Conservation (phyloP, 2,329 filamentous ascomycete genomes). For the Cordyceps militaris region DNA sequence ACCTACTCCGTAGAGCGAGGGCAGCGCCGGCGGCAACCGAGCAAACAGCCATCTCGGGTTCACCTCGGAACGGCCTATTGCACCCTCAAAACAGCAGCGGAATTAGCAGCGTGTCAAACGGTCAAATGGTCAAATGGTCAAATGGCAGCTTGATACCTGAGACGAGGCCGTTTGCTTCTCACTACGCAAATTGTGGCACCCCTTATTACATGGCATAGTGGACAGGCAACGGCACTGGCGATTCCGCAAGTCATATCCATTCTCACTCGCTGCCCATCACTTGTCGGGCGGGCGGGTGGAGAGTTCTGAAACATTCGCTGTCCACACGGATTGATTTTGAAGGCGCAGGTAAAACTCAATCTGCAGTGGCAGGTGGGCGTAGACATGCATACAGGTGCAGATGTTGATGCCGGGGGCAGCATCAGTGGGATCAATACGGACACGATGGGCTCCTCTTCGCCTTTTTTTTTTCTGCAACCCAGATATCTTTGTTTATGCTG, state of each 20-base stretch:
- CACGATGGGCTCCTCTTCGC: no score
- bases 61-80: background rate
- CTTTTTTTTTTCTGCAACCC: no score
- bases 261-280: background rate
- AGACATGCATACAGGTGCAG: background rate
- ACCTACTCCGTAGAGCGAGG: background rate
- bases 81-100: background rate
- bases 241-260: background rate
- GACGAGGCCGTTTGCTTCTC: background rate
- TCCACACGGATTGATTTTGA: background rate
- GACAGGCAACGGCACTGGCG: background rate
- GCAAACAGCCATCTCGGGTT: constrained; percentile 1
- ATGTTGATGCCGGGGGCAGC: background rate
- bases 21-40: constrained; percentile 7
- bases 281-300: background rate
- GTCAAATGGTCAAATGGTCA: no score
- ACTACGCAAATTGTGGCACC: background rate
- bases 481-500: no score
- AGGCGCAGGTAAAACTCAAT: background rate
- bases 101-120: background rate
- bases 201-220: background rate
- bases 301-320: constrained; percentile 6
- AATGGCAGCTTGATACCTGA: no score
- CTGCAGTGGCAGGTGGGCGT: background rate
- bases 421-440: no score